Percentiles rank a stretch among this genome's conserved stretches.
These are phyloP conservation scores for Lophiotrema nucula DNA, from an alignment of 495 filamentous ascomycete species.

Conservation along the genomic window DNA sequence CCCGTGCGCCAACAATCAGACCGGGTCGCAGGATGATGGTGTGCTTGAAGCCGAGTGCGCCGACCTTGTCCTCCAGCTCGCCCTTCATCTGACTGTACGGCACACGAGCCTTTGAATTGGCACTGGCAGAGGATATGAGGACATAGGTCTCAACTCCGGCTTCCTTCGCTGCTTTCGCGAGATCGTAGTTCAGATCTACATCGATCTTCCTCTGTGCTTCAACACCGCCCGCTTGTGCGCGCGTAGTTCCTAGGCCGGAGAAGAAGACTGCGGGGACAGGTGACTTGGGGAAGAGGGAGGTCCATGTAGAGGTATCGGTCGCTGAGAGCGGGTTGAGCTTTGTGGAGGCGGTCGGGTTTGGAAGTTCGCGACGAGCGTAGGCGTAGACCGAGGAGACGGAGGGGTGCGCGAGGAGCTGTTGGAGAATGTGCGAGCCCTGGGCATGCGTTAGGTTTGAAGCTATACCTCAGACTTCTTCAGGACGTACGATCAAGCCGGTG, in stretches of 20 bases:
- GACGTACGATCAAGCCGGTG: conserved; percentile 42
- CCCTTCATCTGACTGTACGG: conserved; percentile 69
- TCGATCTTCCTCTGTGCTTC: conserved; percentile 54
- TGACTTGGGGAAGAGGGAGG: conserved; percentile 41
- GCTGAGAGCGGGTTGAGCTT: conserved; percentile 37
- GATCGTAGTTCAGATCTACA: conserved; percentile 49
- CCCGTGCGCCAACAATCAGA: conserved; percentile 67
- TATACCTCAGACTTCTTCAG: not conserved
- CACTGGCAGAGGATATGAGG: conserved; percentile 42
- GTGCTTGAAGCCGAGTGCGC: conserved; percentile 67
- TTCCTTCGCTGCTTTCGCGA: conserved; percentile 50
- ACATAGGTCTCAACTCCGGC: conserved; percentile 53
- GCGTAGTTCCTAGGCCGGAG: conserved; percentile 50
- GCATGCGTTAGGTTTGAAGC: not conserved
- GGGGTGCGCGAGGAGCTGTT: conserved; percentile 37
- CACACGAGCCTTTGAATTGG: conserved; percentile 24
- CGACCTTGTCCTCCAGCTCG: conserved; percentile 75
- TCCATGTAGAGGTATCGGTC: conserved; percentile 38
- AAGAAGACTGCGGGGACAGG: conserved; percentile 41
- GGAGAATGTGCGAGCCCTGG: conserved; percentile 43
- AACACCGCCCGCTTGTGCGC: conserved; percentile 47
- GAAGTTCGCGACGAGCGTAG: conserved; percentile 38
- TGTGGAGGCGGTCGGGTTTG: conserved; percentile 29
- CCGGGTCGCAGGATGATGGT: conserved; percentile 74
- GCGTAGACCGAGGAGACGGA: conserved; percentile 37